Conservation (phyloP, 192 early-diverging fungal species). For the Coemansia sp. region DNA sequence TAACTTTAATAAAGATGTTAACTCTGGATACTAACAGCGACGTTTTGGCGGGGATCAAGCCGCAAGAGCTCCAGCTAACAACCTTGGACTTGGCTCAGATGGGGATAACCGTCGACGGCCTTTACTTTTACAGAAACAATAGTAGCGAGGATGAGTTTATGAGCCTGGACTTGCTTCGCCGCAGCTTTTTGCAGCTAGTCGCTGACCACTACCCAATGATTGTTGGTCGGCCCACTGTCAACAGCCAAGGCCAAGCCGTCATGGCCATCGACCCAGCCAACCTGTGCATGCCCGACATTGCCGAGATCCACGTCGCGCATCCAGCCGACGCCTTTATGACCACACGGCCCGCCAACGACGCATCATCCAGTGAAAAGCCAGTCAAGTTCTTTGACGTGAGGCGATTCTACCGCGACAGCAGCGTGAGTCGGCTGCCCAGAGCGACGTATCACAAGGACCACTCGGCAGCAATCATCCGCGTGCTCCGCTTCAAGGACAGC, state of each 20-base stretch:
- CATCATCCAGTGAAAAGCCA: background rate
- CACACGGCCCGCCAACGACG: slow-evolving; percentile 17
- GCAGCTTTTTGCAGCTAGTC: slow-evolving; percentile 28
- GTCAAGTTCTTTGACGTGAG: slow-evolving; percentile 44
- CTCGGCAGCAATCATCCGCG: slow-evolving; percentile 18
- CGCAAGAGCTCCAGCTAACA: slow-evolving; percentile 40
- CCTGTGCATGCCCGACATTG: slow-evolving; percentile 42
- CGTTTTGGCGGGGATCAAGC: slow-evolving; percentile 8
- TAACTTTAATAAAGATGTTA: background rate
- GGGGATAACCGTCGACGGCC: slow-evolving; percentile 26
- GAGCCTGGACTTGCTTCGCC: slow-evolving; percentile 22
- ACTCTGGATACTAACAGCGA: background rate
- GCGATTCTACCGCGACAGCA: slow-evolving; percentile 30
- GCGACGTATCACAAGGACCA: slow-evolving; percentile 42
- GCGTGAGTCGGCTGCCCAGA: slow-evolving; percentile 20
- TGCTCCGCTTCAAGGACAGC: slow-evolving; percentile 39
- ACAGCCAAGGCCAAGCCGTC: slow-evolving; percentile 23
- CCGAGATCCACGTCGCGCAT: slow-evolving; percentile 22
- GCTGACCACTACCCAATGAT: slow-evolving; percentile 50
- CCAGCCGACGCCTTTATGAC: slow-evolving; percentile 35
- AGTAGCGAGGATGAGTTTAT: slow-evolving; percentile 19
- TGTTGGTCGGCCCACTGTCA: slow-evolving; percentile 30
- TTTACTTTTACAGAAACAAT: slow-evolving; percentile 36
- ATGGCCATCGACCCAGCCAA: slow-evolving; percentile 31
- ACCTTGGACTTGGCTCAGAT: slow-evolving; percentile 37